Conservation (phyloP, 176 grass and related monocot species). For the Paspalum vaginatum region DNA sequence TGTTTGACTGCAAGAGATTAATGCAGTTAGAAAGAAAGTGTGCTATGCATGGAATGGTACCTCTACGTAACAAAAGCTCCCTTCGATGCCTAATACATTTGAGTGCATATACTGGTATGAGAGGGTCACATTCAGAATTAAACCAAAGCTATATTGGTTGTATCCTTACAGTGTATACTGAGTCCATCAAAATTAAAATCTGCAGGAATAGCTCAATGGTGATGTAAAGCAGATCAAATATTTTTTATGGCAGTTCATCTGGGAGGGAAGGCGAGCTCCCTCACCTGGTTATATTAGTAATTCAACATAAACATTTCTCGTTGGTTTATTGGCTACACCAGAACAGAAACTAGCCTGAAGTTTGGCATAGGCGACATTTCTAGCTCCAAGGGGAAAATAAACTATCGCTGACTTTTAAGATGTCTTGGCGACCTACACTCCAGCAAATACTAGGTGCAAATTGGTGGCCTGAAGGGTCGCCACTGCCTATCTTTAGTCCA, state of each 20-base stretch:
- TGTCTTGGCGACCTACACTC: neutral
- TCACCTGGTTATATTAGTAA: neutral
- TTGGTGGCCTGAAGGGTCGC: too few species aligned
- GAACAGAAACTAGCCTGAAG: neutral
- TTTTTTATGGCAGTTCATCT: too few species aligned
- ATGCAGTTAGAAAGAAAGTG: slow-evolving; percentile 10
- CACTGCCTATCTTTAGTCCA: too few species aligned
- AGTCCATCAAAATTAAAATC: neutral
- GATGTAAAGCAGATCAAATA: neutral
- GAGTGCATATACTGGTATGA: neutral
- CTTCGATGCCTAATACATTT: neutral
- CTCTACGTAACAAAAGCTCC: neutral
- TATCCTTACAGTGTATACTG: neutral
- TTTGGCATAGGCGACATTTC: neutral
- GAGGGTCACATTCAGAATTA: neutral
- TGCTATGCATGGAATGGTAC: neutral
- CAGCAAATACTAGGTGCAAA: neutral
- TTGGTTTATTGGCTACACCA: neutral
- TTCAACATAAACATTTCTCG: neutral
- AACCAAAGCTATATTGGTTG: neutral
- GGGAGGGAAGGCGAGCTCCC: too few species aligned
- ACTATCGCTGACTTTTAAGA: neutral
- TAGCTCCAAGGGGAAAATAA: neutral
- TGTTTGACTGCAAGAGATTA: slow-evolving; percentile 54
- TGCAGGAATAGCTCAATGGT: slow-evolving; percentile 1